A percentile compares a stretch with the other conserved stretches of the same genome.
phyloP scores from a whole-genome alignment of 2,329 filamentous ascomycete genomes.

The Xylariaceae sp. region DNA sequence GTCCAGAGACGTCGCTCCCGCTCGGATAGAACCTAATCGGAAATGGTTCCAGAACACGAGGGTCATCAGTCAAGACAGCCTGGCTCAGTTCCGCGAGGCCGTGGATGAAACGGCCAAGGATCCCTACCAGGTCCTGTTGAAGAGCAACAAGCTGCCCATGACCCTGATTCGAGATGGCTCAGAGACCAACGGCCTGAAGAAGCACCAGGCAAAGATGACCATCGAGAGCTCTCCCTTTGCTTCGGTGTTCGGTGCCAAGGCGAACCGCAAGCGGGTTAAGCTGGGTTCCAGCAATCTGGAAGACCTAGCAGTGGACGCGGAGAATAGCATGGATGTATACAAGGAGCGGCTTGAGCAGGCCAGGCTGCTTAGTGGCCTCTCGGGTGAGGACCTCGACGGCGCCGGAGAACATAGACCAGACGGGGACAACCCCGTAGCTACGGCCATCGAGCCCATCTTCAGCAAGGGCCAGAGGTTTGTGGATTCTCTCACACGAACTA shows the following conservation, averaged over 20 bases:
- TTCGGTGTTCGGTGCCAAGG: constrained; percentile 88
- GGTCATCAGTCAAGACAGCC: constrained; percentile 78
- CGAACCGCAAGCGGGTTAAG: constrained; percentile 88
- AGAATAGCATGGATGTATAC: constrained; percentile 74
- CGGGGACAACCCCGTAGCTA: constrained; percentile 42
- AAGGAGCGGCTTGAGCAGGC: constrained; percentile 73
- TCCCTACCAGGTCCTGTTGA: constrained; percentile 89
- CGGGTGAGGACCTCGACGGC: constrained; percentile 45
- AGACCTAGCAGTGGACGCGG: constrained; percentile 73
- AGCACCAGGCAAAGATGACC: constrained; percentile 89
- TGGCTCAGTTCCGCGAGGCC: constrained; percentile 80
- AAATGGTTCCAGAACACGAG: constrained; percentile 98
- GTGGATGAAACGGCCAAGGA: constrained; percentile 86
- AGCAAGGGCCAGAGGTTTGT: constrained; percentile 69
- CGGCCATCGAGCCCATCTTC: constrained; percentile 80
- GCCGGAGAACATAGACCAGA: constrained; percentile 27
- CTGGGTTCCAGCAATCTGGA: constrained; percentile 73
- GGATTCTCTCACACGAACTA: no score
- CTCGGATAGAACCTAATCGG: constrained; percentile 88
- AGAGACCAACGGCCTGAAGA: constrained; percentile 74
- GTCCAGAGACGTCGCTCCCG: constrained; percentile 70
- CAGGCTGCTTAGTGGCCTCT: constrained; percentile 64
- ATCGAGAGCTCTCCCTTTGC: constrained; percentile 80
- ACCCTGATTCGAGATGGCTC: constrained; percentile 77
- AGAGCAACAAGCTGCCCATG: constrained; percentile 96